Evolutionary conservation across 2,329 filamentous ascomycete species (phyloP).

Genomic region (Exserohilum turcica): DNA sequence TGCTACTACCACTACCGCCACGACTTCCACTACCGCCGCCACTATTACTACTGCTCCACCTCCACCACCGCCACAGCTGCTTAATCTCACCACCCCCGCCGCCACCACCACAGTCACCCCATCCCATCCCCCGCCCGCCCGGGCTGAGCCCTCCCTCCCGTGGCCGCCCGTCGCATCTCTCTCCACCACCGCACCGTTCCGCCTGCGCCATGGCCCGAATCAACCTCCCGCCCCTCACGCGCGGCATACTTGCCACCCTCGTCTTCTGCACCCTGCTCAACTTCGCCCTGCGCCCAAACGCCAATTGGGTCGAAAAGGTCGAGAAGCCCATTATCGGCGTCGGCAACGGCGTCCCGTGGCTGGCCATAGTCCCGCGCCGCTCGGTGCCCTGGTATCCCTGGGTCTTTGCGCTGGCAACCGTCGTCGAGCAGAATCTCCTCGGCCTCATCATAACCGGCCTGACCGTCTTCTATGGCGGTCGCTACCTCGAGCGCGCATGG

Average conservation of each 20-base stretch:
- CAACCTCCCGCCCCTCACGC: conserved; percentile 91
- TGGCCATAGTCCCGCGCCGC: conserved; percentile 81
- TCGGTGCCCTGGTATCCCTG: conserved; percentile 84
- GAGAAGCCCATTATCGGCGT: conserved; percentile 50
- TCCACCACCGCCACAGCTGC: neutral
- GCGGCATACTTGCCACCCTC: conserved; percentile 76
- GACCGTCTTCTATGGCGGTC: conserved; percentile 87
- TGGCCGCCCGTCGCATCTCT: neutral
- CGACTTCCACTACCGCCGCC: neutral
- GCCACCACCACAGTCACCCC: neutral
- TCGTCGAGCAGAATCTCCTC: conserved; percentile 93
- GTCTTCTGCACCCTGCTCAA: conserved; percentile 81
- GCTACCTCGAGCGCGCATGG: conserved; percentile 96
- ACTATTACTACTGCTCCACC: neutral
- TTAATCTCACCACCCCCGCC: conserved; percentile 1
- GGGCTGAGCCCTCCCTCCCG: neutral
- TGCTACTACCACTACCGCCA: neutral
- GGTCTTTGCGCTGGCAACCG: conserved; percentile 83
- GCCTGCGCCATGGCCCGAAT: conserved; percentile 71
- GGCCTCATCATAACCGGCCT: conserved; percentile 77
- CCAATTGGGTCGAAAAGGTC: conserved; percentile 54
- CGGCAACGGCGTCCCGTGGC: conserved; percentile 76
- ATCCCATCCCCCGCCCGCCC: neutral
- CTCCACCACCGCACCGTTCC: conserved; percentile 2
- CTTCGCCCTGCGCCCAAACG: conserved; percentile 67